Evolutionary conservation across 306 rosid genomes (phyloP), one percentile per base, ranked within the genome.

Genomic region (Gleditsia sinensis): DNA sequence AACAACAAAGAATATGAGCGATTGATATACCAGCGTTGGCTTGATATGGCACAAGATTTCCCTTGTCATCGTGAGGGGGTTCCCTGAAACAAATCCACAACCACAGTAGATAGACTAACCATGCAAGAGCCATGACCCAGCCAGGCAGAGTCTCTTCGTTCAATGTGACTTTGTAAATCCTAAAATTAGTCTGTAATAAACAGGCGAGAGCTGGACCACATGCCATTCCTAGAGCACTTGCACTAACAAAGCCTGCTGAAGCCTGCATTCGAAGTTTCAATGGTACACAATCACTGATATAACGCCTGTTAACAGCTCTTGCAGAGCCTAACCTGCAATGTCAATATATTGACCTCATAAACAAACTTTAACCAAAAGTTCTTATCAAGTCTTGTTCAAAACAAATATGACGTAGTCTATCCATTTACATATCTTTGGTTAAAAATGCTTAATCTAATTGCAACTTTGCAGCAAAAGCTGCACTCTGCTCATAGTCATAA

Each of bases 191-290:
- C 81, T 92, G 98, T 34, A 95, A 91, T 5, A 92, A 67, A 45
- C 91, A 89, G 59, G 96, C 98, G 40, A 95, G 79, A 71, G 98
- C 99, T 57, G 99, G 99, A 83, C 99, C 99, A 81, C 98, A 90
- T 40, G 99, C 98, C 99, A 95, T 95, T 79, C 99, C 99, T 9
- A 93, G 82, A 3, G 96, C 98, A 53, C 95, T 86, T 36, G 98
- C 95, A 73, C 96, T 90, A 8, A 93, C 98, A 83, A 93, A 93
- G 74, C 86, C 98, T 4, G 99, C 99, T 32, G 99, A 95, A n/a
- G 99, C 99, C 75, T 88, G 96, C 96, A 95, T 84, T 69, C 98
- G 88, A 67, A 72, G 74, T 83, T 86, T 92, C 77, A 83, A 49
- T 7, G 99, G 98, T 10, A 92, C 98, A 63, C 99, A 94, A 30